phyloP scores from a whole-genome alignment of 768 basidiomycete species.

The Cystobasidium ongulense region DNA sequence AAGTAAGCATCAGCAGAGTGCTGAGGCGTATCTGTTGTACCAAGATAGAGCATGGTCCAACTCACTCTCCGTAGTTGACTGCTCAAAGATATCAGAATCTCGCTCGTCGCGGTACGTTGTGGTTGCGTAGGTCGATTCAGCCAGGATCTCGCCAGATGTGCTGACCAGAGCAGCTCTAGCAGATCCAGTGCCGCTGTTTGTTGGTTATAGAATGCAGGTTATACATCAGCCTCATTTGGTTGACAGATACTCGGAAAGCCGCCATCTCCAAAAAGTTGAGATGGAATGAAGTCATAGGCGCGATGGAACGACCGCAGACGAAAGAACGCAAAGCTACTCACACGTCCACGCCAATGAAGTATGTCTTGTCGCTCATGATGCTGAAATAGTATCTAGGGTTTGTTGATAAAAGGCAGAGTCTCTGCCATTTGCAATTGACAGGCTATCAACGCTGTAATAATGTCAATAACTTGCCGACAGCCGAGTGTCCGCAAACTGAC shows the following conservation, averaged over 20 bases:
- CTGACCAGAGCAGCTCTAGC: conserved; percentile 76
- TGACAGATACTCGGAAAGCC: no score
- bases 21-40: neutral
- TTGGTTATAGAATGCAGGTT: neutral
- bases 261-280: no score
- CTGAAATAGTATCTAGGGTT: no score
- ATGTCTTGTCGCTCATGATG: neutral
- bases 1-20: neutral
- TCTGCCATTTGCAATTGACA: no score
- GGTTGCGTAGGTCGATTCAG: conserved; percentile 73
- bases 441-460: no score
- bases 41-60: conserved; percentile 49
- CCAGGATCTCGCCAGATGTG: conserved; percentile 49
- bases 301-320: no score
- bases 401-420: no score
- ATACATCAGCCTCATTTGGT: no score
- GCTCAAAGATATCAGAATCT: conserved; percentile 92
- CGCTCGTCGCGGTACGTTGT: conserved; percentile 71
- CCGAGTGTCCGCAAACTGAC: no score
- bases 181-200: conserved; percentile 76
- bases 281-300: no score
- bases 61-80: conserved; percentile 88
- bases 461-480: no score
- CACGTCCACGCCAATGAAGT: conserved; percentile 2
- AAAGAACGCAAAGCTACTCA: neutral